Evolutionary conservation across 768 basidiomycete genomes (phyloP), one percentile per base, ranked within the genome.

Genomic region (Pulveroboletus sp.): DNA sequence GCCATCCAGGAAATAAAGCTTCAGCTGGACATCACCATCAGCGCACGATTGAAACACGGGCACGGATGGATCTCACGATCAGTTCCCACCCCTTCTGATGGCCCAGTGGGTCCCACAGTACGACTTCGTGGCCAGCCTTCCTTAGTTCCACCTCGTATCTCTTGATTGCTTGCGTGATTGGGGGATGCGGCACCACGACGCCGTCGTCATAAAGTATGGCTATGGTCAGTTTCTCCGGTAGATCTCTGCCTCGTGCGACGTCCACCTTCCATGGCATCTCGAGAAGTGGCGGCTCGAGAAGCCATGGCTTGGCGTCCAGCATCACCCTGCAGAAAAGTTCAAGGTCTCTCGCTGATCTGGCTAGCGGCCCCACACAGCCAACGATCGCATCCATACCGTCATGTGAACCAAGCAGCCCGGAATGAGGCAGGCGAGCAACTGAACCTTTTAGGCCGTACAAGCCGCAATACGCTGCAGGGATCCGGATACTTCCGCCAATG

Each of bases 351-450:
- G 69, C 71, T n/a, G 76, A 78, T 21, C 66, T 73, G 26, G 77
- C 70, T 27, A 79, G 51, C 32, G 77, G 77, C 2, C 77, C 77
- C 17, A 77, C 69, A 37, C 70, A 75, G 43, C 79, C 79, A 38
- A 76, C 53, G 46, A 79, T 74, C 48, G 72, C 74, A 44, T 80
- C 79, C 73, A 79, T 77, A 17, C 78, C 79, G 50, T 76, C 72
- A 51, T 76, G 75, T 27, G 77, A 75, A 43, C 77, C 74, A 39
- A 71, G 54, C 37, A 78, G 67, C 24, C 77, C 77, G 1, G 73
- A 74, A 61, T 79, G 78, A 35, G 78, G 78, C 52, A 78, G 66
- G 38, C 78, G 74, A 21, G 70, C 73, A 40, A 78, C 75, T 14
- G 77, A 78, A 17, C 71, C 72, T 54, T 76, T 73, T 35, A 76